Evolutionary conservation across 2,329 filamentous ascomycete genomes (phyloP).

Genomic region (Penicillium sp.): DNA sequence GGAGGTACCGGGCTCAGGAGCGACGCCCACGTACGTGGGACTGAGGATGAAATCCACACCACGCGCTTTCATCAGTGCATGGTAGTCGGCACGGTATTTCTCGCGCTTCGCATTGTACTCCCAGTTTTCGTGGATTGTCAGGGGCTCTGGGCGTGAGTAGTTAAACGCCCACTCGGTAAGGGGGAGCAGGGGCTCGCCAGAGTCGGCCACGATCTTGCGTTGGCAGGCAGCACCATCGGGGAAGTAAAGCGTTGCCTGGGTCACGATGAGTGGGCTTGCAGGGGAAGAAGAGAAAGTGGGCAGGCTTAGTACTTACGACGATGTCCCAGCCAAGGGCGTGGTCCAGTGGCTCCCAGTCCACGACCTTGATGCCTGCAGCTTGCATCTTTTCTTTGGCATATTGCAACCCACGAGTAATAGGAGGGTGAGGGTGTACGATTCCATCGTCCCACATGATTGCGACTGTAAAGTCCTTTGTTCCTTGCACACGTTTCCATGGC

Average conservation of each 20-base stretch:
- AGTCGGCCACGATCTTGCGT: constrained; percentile 24
- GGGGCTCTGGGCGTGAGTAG: constrained; percentile 2
- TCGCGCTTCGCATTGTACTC: neutral
- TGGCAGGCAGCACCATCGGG: constrained; percentile 34
- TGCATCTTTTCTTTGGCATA: constrained; percentile 17
- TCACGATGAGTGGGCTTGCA: neutral
- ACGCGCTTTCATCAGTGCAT: neutral
- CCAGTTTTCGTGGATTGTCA: constrained; percentile 19
- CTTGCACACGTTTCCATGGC: constrained; percentile 25
- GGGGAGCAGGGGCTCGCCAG: constrained; percentile 27
- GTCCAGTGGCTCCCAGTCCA: constrained; percentile 5
- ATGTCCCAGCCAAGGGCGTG: constrained; percentile 16
- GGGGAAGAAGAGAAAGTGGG: neutral
- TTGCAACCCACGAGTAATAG: constrained; percentile 45
- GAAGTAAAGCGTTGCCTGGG: constrained; percentile 35
- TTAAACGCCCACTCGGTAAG: constrained; percentile 26
- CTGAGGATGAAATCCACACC: neutral
- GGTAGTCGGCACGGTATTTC: neutral
- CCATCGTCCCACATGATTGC: constrained; percentile 58
- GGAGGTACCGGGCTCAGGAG: neutral
- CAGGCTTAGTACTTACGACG: constrained; percentile 13
- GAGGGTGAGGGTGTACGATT: constrained; percentile 58
- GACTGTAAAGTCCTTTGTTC: constrained; percentile 27
- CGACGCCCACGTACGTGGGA: neutral
- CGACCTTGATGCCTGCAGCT: constrained; percentile 24